Evolutionary conservation across 768 basidiomycete genomes (phyloP).

Genomic region (Mycena capillaripes): DNA sequence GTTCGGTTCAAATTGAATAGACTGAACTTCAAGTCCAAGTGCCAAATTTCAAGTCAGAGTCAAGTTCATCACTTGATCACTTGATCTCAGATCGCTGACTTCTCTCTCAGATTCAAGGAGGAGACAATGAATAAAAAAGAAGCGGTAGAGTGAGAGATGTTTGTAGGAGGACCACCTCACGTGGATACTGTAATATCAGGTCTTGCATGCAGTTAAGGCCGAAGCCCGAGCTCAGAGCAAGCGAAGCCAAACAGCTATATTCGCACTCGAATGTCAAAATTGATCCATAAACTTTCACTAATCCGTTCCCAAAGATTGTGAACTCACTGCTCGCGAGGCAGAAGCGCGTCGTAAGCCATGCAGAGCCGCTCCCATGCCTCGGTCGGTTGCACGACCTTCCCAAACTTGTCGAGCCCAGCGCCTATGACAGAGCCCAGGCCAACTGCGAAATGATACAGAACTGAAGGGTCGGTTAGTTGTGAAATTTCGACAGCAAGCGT

Average conservation of each 20-base stretch:
- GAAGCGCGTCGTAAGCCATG: constrained; percentile 27
- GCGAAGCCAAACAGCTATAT: neutral
- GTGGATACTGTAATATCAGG: neutral
- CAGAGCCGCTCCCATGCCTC: constrained; percentile 38
- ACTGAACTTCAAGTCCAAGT: neutral
- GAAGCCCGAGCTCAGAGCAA: neutral
- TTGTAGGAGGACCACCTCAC: neutral
- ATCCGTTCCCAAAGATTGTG: neutral
- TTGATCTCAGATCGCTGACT: neutral
- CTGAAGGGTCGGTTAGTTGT: constrained; percentile 4
- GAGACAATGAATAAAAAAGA: neutral
- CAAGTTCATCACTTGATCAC: neutral
- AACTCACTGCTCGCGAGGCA: constrained; percentile 19
- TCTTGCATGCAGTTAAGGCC: neutral
- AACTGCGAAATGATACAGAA: constrained; percentile 40
- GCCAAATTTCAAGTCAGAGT: constrained; percentile 1
- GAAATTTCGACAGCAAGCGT: neutral
- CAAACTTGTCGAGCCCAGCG: constrained; percentile 22
- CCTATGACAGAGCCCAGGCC: constrained; percentile 42
- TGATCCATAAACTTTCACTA: neutral
- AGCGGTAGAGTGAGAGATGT: neutral
- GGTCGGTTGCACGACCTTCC: constrained; percentile 29
- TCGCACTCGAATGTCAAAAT: neutral
- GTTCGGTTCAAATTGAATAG: neutral
- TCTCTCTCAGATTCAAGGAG: neutral